Evolutionary conservation across 345 rosid genomes (phyloP).

Genomic region (Acer negundo): DNA sequence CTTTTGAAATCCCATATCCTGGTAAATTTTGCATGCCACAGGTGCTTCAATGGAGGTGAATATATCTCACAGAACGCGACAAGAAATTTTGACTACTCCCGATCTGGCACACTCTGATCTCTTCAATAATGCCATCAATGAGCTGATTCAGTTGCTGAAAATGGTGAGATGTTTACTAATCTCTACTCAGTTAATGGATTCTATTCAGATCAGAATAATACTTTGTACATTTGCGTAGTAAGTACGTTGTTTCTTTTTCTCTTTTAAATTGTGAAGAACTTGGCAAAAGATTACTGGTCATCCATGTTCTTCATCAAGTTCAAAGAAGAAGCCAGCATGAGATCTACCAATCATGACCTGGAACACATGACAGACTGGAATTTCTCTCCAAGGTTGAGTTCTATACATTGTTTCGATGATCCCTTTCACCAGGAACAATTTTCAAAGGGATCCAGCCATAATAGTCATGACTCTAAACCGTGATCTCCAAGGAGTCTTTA

Average conservation of each 20-base stretch:
- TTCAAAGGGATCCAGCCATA: constrained; percentile 39
- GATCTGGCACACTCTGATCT: constrained; percentile 65
- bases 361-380: constrained; percentile 58
- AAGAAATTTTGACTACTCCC: constrained; percentile 66
- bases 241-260: neutral
- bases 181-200: neutral
- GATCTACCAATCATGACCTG: constrained; percentile 40
- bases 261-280: constrained; percentile 46
- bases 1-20: neutral
- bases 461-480: constrained; percentile 10
- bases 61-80: constrained; percentile 69
- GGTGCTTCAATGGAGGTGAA: constrained; percentile 91
- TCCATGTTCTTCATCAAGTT: constrained; percentile 74
- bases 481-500: neutral
- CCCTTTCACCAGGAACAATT: constrained; percentile 77
- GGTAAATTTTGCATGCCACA: constrained; percentile 27
- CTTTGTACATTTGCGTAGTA: too few relatives aligned
- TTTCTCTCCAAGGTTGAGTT: constrained; percentile 77
- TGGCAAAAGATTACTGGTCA: constrained; percentile 84
- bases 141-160: constrained; percentile 80
- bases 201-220: neutral
- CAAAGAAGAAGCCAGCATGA: constrained; percentile 63
- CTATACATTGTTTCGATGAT: constrained; percentile 72
- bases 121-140: constrained; percentile 68
- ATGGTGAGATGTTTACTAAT: constrained; percentile 40